Evolutionary conservation across 2,329 filamentous ascomycete genomes (phyloP), one percentile per base, ranked within the genome.

Genomic region (Pezicula radicicola): DNA sequence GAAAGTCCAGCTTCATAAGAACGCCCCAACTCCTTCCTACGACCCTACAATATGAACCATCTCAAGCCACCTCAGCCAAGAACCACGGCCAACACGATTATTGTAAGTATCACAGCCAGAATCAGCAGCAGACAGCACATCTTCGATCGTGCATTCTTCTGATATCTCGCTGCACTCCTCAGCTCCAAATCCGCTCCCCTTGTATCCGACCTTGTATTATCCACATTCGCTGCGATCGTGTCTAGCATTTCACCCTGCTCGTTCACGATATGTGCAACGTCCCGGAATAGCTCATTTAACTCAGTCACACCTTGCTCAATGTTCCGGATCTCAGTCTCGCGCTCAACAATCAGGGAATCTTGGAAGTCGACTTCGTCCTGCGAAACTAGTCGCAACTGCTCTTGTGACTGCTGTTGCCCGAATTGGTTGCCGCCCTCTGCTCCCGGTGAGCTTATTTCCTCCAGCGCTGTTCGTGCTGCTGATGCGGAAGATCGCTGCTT

Each of bases 351-450:
- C 53, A 99, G 77, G 15, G 88, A 86, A 62, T 99, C 94, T 67
- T 99, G 94, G 74, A 97, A 99, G 68, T 99, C 93, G 41, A 99
- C 94, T 66, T 99, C 95, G 62, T 91, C 87, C 69, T 99, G 94
- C 27, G 90, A 82, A 1, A 92, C 94, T 8, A 97, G 79, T 51
- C 90, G 89, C 12, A 88, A 77, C 60, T 92, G 83, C 61, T 94
- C 85, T 63, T 93, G 83, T 60, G 88, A 80, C 65, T 88, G 85
- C 56, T 83, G 80, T 45, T 79, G 77, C 50, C 70, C 72, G 59
- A 63, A 71, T 54, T 66, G 72, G 49, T 63, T 72, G 21, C 61
- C 60, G 13, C 60, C 60, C 52, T 64, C 69, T 10, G 59, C 65
- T 18, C 65, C 62, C 18, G 65, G 70, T 15, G 70, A 70, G 13